phyloP scores from a whole-genome alignment of 805 yeast genomes.

The Saitoella complicata region DNA sequence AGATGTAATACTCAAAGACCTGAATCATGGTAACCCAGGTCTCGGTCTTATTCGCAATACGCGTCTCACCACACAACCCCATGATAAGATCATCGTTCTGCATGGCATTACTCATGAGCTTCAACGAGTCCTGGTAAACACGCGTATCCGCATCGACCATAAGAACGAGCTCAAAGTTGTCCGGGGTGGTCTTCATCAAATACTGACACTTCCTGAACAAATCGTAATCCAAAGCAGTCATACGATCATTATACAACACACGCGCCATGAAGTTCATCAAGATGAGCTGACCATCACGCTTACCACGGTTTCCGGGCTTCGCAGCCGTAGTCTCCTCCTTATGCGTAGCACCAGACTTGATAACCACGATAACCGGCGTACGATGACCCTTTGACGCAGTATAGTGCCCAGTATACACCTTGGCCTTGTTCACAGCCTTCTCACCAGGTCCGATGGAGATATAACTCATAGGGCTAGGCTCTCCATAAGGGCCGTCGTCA shows the following conservation, averaged over 20 bases:
- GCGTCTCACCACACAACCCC: slow-evolving; percentile 95
- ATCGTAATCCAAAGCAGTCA: slow-evolving; percentile 79
- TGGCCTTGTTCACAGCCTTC: slow-evolving; percentile 95
- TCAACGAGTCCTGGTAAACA: slow-evolving; percentile 68
- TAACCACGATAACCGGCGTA: slow-evolving; percentile 59
- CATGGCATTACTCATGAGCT: slow-evolving; percentile 81
- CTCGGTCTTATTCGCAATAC: slow-evolving; percentile 65
- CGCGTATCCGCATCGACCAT: slow-evolving; percentile 95
- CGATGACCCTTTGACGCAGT: slow-evolving; percentile 60
- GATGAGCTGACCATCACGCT: slow-evolving; percentile 85
- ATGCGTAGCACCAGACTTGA: slow-evolving; percentile 80
- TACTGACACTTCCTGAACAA: slow-evolving; percentile 60
- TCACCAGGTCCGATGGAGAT: slow-evolving; percentile 91
- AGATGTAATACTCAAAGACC: slow-evolving; percentile 84
- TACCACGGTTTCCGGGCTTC: slow-evolving; percentile 91
- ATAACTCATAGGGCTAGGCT: slow-evolving; percentile 69
- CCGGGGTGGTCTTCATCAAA: slow-evolving; percentile 70
- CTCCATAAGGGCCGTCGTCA: slow-evolving; percentile 50
- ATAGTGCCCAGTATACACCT: slow-evolving; percentile 87
- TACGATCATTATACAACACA: slow-evolving; percentile 79
- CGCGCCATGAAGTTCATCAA: slow-evolving; percentile 81
- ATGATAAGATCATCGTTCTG: slow-evolving; percentile 69
- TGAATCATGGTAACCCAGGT: slow-evolving; percentile 90
- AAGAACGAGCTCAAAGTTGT: slow-evolving; percentile 58
- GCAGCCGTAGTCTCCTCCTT: slow-evolving; percentile 36